Conservation (phyloP, 768 basidiomycete species). For the Naganishia friedmannii region DNA sequence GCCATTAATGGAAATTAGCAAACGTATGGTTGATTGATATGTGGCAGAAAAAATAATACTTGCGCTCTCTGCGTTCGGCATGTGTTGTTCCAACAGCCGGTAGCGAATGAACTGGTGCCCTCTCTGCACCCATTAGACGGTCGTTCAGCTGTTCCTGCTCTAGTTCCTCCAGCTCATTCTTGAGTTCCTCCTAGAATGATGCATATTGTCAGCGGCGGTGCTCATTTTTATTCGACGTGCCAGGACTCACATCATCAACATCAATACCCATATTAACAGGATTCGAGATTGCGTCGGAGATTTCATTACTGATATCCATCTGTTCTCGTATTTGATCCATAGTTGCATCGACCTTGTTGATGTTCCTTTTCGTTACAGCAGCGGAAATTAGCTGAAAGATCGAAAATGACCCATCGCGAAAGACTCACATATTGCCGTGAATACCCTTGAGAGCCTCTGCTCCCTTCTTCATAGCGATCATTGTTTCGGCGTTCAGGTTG, state of each 20-base stretch:
- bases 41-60: slow-evolving; percentile 24
- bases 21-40: neutral
- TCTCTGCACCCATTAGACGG: slow-evolving; percentile 77
- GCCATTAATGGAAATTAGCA: neutral
- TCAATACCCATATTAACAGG: slow-evolving; percentile 61
- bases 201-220: neutral
- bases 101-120: slow-evolving; percentile 73
- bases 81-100: slow-evolving; percentile 53
- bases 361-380: slow-evolving; percentile 57
- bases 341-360: slow-evolving; percentile 82
- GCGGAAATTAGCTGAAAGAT: no score
- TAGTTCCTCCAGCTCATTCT: slow-evolving; percentile 74
- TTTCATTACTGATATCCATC: slow-evolving; percentile 86
- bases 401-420: neutral
- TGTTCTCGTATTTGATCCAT: slow-evolving; percentile 87
- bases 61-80: slow-evolving; percentile 36
- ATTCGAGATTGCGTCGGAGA: slow-evolving; percentile 79
- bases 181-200: slow-evolving; percentile 68
- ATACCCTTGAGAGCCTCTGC: slow-evolving; percentile 83
- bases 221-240: neutral
- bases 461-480: slow-evolving; percentile 95
- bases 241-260: slow-evolving; percentile 68
- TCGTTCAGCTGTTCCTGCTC: slow-evolving; percentile 86
- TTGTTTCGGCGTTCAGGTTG: slow-evolving; percentile 95
- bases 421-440: slow-evolving; percentile 79